Evolutionary conservation across 2,329 filamentous ascomycete genomes (phyloP).

Genomic region (Pleurostoma richardsiae): DNA sequence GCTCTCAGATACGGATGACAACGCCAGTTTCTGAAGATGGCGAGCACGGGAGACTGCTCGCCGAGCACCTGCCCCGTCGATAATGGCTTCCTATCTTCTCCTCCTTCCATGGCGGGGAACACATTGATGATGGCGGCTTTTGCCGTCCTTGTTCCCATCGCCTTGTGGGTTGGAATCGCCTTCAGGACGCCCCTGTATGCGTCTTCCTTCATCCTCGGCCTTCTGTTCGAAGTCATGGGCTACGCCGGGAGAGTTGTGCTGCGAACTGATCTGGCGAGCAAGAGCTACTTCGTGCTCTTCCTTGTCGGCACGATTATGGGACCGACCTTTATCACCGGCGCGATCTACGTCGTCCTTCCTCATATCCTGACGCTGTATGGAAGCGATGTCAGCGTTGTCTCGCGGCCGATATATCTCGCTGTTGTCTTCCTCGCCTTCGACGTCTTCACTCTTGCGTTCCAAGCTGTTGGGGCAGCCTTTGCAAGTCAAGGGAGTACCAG

Average conservation of each 20-base stretch:
- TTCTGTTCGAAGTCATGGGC: constrained; percentile 37
- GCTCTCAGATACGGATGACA: not conserved
- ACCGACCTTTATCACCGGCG: constrained; percentile 37
- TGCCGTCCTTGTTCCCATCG: constrained; percentile 14
- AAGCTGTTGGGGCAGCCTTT: constrained; percentile 32
- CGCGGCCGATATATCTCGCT: constrained; percentile 25
- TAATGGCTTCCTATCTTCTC: constrained; percentile 11
- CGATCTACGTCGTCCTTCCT: constrained; percentile 39
- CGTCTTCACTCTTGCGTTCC: constrained; percentile 25
- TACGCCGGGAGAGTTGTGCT: constrained; percentile 42
- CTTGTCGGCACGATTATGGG: constrained; percentile 42
- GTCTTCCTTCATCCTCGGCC: constrained; percentile 29
- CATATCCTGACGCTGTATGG: constrained; percentile 43
- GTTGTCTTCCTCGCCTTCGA: constrained; percentile 27
- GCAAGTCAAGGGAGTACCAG: constrained; percentile 25
- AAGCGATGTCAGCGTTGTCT: constrained; percentile 28
- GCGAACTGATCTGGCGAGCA: constrained; percentile 22
- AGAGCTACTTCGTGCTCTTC: constrained; percentile 34
- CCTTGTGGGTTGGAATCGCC: constrained; percentile 15
- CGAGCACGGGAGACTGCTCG: constrained; percentile 11
- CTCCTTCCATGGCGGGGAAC: constrained; percentile 13
- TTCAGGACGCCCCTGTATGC: constrained; percentile 32
- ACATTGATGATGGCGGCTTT: constrained; percentile 18
- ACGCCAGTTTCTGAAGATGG: constrained; percentile 8
- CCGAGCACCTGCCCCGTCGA: constrained; percentile 11